Conservation (phyloP, 2,329 filamentous ascomycete species). For the Pyricularia pennisetigena region DNA sequence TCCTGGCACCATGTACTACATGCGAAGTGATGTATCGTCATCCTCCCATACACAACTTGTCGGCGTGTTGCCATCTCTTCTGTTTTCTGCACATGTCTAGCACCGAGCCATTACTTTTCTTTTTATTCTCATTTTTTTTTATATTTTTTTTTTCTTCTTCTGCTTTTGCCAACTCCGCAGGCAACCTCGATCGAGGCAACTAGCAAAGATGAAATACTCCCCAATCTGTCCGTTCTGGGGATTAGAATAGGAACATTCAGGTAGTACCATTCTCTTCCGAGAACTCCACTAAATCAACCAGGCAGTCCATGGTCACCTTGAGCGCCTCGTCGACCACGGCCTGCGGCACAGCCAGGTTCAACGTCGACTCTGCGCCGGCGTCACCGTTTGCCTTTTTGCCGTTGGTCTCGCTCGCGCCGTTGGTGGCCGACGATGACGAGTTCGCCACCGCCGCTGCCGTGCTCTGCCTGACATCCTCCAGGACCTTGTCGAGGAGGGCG, state of each 20-base stretch:
- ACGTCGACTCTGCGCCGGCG: constrained; percentile 14
- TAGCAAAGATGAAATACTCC: neutral
- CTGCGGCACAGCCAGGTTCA: constrained; percentile 45
- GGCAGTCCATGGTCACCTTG: constrained; percentile 46
- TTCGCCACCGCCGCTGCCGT: constrained; percentile 22
- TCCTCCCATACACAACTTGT: neutral
- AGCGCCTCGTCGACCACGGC: constrained; percentile 52
- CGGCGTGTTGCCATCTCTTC: neutral
- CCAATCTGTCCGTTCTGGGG: no score
- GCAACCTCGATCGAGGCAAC: neutral
- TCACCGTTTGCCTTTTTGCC: constrained; percentile 21
- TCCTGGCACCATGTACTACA: neutral
- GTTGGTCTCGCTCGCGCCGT: constrained; percentile 20
- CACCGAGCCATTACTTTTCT: neutral
- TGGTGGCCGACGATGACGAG: constrained; percentile 16
- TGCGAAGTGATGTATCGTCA: neutral
- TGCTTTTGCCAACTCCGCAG: no score
- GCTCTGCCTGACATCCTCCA: constrained; percentile 51
- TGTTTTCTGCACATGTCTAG: neutral
- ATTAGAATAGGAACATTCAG: constrained; percentile 6
- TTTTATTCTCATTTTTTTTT: no score
- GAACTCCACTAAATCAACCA: constrained; percentile 30
- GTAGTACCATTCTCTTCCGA: constrained; percentile 11
- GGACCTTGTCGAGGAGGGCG: constrained; percentile 47
- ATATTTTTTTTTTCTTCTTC: neutral